Conservation (phyloP, 306 rosid species). For the Medicago lupulina region DNA sequence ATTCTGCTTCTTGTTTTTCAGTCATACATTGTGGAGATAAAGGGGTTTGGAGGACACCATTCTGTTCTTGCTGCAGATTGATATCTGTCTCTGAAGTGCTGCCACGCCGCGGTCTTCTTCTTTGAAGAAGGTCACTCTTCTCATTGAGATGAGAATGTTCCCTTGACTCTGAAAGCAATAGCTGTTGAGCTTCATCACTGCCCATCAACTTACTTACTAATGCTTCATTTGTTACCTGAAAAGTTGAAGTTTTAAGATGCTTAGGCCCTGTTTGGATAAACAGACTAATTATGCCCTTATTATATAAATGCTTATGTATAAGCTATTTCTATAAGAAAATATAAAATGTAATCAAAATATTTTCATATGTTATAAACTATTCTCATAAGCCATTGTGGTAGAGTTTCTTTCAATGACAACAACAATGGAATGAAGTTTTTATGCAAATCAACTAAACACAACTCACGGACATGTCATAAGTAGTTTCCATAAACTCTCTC, state of each 20-base stretch:
- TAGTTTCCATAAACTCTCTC: too few relatives aligned
- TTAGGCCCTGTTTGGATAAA: background rate
- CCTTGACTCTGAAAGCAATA: slow-evolving; percentile 56
- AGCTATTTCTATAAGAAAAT: background rate
- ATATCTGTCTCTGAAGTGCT: slow-evolving; percentile 31
- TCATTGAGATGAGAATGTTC: slow-evolving; percentile 48
- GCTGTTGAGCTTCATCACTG: slow-evolving; percentile 54
- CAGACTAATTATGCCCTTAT: background rate
- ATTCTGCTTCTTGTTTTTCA: slow-evolving; percentile 47
- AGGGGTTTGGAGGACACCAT: slow-evolving; percentile 33
- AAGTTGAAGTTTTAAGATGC: slow-evolving; percentile 4
- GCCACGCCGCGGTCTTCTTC: slow-evolving; percentile 46
- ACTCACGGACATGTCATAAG: too few relatives aligned
- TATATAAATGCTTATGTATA: background rate
- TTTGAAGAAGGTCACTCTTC: slow-evolving; percentile 57
- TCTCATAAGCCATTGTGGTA: background rate
- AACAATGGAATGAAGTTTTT: background rate
- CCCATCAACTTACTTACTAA: slow-evolving; percentile 53
- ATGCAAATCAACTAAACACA: too few relatives aligned
- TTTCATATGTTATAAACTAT: background rate
- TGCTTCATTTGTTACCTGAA: slow-evolving; percentile 40
- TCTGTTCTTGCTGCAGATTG: slow-evolving; percentile 41
- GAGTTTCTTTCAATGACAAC: background rate
- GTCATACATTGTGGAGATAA: background rate
- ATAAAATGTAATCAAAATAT: too few relatives aligned